phyloP scores from a whole-genome alignment of 257 asterid genomes.

The Eustoma russellianum region DNA sequence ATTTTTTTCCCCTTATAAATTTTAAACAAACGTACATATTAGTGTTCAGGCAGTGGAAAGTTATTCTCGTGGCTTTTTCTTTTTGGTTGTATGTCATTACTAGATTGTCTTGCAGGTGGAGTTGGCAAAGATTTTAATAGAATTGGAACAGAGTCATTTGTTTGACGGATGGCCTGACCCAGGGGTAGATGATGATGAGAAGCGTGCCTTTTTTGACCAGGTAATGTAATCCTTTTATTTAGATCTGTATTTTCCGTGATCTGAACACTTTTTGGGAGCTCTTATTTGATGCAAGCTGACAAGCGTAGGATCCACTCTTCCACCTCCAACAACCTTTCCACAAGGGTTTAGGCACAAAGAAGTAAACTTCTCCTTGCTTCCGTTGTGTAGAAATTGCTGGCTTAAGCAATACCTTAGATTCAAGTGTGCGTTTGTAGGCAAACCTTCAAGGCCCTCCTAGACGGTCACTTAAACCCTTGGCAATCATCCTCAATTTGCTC shows the following conservation, averaged over 20 bases:
- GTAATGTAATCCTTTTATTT: constrained; percentile 18
- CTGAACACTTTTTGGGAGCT: neutral
- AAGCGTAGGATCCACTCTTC: too few species aligned
- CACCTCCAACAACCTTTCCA: too few species aligned
- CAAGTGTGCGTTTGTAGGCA: too few species aligned
- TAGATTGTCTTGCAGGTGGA: constrained; percentile 35
- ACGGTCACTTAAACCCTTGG: too few species aligned
- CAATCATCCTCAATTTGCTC: too few species aligned
- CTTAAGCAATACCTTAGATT: too few species aligned
- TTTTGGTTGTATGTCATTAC: constrained; percentile 5
- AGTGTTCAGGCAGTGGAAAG: neutral
- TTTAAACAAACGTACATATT: neutral
- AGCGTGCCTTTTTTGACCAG: constrained; percentile 73
- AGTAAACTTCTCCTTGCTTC: too few species aligned
- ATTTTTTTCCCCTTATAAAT: neutral
- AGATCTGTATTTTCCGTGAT: neutral
- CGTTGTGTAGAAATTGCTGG: too few species aligned
- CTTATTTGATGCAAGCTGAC: too few species aligned
- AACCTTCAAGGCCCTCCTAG: too few species aligned
- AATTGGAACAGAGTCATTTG: constrained; percentile 68
- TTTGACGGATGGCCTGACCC: constrained; percentile 86
- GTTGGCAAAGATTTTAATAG: constrained; percentile 61
- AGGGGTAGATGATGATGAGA: constrained; percentile 69
- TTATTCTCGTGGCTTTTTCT: neutral
- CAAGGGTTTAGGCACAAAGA: too few species aligned